Conservation (phyloP, 2,329 filamentous ascomycete genomes). For the Coniochaeta sp. region DNA sequence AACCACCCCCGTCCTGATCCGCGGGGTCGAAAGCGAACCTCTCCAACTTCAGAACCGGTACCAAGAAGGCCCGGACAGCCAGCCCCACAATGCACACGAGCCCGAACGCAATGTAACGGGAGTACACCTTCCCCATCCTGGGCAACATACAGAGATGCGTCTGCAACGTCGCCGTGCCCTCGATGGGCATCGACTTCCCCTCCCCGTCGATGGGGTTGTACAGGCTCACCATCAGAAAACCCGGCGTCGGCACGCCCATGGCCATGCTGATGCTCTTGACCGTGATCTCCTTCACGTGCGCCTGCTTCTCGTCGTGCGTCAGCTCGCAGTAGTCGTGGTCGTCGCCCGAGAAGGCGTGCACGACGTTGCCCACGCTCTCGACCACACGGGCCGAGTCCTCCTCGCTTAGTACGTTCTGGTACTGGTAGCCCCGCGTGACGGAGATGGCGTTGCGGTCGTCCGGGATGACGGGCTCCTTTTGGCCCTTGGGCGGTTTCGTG, state of each 20-base stretch:
- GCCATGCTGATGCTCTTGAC: slow-evolving; percentile 95
- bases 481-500: slow-evolving; percentile 51
- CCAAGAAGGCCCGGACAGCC: slow-evolving; percentile 46
- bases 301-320: slow-evolving; percentile 63
- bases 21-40: slow-evolving; percentile 44
- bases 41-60: slow-evolving; percentile 45
- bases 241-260: slow-evolving; percentile 86
- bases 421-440: slow-evolving; percentile 80
- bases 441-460: slow-evolving; percentile 74
- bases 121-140: slow-evolving; percentile 77
- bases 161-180: slow-evolving; percentile 63
- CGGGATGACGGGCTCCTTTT: slow-evolving; percentile 42
- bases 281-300: slow-evolving; percentile 72
- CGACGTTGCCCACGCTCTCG: slow-evolving; percentile 71
- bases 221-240: slow-evolving; percentile 80
- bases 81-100: slow-evolving; percentile 44
- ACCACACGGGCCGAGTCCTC: slow-evolving; percentile 70
- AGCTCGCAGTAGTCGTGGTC: slow-evolving; percentile 98
- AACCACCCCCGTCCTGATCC: slow-evolving; percentile 14
- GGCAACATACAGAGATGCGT: slow-evolving; percentile 87
- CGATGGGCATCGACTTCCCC: slow-evolving; percentile 38
- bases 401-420: slow-evolving; percentile 85
- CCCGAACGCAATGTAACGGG: slow-evolving; percentile 65
- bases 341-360: slow-evolving; percentile 87
- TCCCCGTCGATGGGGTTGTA: slow-evolving; percentile 78